Evolutionary conservation across 2,329 filamentous ascomycete genomes (phyloP).

Genomic region (Zymoseptoria crescenta): DNA sequence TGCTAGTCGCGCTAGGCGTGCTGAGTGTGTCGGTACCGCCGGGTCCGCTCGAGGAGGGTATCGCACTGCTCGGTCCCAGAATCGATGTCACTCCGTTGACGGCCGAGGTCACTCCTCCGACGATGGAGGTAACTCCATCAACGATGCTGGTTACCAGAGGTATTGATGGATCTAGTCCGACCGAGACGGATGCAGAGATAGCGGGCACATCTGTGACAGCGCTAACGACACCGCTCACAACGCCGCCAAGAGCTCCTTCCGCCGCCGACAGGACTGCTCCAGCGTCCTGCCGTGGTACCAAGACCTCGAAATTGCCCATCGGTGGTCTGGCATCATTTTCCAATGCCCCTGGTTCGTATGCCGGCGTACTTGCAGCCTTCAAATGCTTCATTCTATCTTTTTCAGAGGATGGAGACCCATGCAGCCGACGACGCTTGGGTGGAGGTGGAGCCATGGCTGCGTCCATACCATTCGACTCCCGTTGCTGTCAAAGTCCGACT

Average conservation of each 20-base stretch:
- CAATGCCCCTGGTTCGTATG: neutral
- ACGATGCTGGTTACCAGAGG: neutral
- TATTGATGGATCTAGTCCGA: neutral
- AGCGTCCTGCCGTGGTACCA: conserved; percentile 19
- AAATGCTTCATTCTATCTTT: neutral
- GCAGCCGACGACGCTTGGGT: conserved; percentile 19
- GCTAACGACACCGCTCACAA: neutral
- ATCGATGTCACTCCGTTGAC: neutral
- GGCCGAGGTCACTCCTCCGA: neutral
- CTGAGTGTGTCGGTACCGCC: neutral
- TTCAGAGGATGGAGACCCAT: neutral
- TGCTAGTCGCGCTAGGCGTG: neutral
- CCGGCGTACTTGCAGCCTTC: neutral
- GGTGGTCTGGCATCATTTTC: conserved; percentile 11
- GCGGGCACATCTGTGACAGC: neutral
- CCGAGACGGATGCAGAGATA: neutral
- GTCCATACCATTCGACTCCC: conserved; percentile 13
- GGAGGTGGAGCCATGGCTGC: conserved; percentile 23
- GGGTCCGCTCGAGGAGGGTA: neutral
- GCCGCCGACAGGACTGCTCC: neutral
- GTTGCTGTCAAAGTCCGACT: neutral
- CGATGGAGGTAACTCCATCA: neutral
- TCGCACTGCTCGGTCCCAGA: neutral
- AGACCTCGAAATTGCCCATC: conserved; percentile 11
- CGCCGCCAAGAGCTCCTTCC: neutral